These are phyloP conservation scores for Glycine tomentella DNA, from an alignment of 306 rosid genomes.

Conservation along the genomic window DNA sequence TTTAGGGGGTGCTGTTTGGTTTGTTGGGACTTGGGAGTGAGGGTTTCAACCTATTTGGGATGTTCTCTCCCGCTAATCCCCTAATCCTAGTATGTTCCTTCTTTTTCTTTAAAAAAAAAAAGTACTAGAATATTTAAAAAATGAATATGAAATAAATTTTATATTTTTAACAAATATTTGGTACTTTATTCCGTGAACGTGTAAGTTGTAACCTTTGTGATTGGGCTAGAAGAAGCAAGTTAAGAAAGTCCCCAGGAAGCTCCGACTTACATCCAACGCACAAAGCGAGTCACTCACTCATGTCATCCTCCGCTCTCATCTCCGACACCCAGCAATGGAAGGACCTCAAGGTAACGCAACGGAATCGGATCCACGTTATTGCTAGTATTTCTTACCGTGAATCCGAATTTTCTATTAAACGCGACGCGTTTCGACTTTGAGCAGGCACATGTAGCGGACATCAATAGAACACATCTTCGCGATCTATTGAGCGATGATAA, in stretches of 20 bases:
- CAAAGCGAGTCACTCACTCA: background rate
- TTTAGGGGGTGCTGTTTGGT: too few relatives aligned
- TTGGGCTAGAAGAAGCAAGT: background rate
- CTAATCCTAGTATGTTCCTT: too few relatives aligned
- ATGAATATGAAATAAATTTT: too few relatives aligned
- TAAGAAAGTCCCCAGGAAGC: background rate
- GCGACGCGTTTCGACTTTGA: background rate
- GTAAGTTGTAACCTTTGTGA: background rate
- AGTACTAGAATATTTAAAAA: too few relatives aligned
- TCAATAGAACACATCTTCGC: constrained; percentile 67
- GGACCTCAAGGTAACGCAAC: constrained; percentile 65
- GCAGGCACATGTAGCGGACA: constrained; percentile 69
- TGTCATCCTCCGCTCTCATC: constrained; percentile 69
- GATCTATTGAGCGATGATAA: constrained; percentile 67
- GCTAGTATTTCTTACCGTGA: background rate
- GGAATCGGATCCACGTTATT: too few relatives aligned
- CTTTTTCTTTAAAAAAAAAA: too few relatives aligned
- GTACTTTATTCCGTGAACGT: background rate
- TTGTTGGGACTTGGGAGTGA: too few relatives aligned
- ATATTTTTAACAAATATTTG: too few relatives aligned
- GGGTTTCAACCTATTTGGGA: too few relatives aligned
- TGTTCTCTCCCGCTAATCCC: too few relatives aligned
- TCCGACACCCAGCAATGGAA: constrained; percentile 70
- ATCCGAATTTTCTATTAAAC: background rate
- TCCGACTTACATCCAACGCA: constrained; percentile 6